Evolutionary conservation across 2,329 filamentous ascomycete species (phyloP).

Genomic region (Diatrype stigma): DNA sequence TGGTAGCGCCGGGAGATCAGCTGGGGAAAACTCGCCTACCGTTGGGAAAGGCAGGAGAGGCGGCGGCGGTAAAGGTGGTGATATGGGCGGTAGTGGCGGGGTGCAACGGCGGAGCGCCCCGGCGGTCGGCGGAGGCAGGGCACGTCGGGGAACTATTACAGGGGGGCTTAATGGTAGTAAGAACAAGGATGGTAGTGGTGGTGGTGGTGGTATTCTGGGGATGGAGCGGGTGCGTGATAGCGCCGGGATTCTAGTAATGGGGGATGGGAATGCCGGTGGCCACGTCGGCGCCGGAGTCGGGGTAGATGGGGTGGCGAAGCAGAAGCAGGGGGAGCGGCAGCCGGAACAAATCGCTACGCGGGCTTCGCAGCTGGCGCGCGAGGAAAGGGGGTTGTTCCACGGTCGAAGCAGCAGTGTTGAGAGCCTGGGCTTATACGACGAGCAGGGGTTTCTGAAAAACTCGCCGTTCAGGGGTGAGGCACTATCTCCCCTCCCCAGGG

Average conservation of each 20-base stretch:
- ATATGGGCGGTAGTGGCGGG: not conserved
- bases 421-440: slow-evolving; percentile 20
- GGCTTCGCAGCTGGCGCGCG: slow-evolving; percentile 10
- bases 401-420: slow-evolving; percentile 11
- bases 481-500: not conserved
- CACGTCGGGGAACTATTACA: too few species aligned
- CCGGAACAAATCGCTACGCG: slow-evolving; percentile 7
- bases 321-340: not conserved
- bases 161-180: too few species aligned
- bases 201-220: too few species aligned
- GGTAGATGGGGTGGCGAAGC: not conserved
- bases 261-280: not conserved
- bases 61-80: not conserved
- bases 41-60: not conserved
- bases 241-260: slow-evolving; percentile 8
- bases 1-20: too few species aligned
- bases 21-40: not conserved
- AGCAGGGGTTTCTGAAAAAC: slow-evolving; percentile 20
- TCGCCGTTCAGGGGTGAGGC: slow-evolving; percentile 4
- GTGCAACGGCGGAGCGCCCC: not conserved
- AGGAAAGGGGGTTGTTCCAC: slow-evolving; percentile 3
- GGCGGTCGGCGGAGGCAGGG: not conserved
- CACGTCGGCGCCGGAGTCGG: not conserved
- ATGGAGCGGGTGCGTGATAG: slow-evolving; percentile 16
- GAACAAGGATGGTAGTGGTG: slow-evolving; percentile 1